Base-by-base conservation (phyloP, 1,139 yeast genomes). In the Pichia norvegensis region DNA sequence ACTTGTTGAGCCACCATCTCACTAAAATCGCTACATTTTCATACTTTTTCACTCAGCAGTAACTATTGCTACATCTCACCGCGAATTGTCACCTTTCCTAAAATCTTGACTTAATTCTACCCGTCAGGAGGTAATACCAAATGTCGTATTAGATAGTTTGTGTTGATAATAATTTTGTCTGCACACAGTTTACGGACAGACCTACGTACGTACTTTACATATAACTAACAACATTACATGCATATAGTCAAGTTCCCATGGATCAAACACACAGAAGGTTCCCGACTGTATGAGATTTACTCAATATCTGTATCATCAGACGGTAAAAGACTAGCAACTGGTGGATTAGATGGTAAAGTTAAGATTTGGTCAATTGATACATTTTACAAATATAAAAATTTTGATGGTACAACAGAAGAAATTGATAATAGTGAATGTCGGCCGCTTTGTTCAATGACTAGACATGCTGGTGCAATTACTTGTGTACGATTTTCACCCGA, bases 291-390 rank as follows among this genome's bases (percentile, higher is more conserved):
- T 55, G 97, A 90, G 60, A 84, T 95, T 33, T 92, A 87, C 62
- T 80, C 97, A 0, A 77, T 90, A 10, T 79, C 81, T 45, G 81
- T 86, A 13, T 83, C 85, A 52, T 76, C 85, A 0, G 95, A 87
- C 64, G 96, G 96, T 2, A 66, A 79, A 37, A 68, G 96, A 48
- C 64, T 92, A 39, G 98, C 97, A 1, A 82, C 97, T 1, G 98
- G 98, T 16, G 98, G 98, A 1, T 69, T 90, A 46, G 98, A 92
- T 65, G 96, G 97, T 2, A 87, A 86, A 58, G 87, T 92, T 44
- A 76, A 90, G 52, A 83, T 92, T 42, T 92, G 98, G 98, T 83
- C 87, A 19, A 74, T 85, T 10, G 74, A 74, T 3, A 74, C 83
- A 11, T 69, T 83, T 14, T 60, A 69, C 27, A 66, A 67, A 39